Evolutionary conservation across 371 early-diverging fungal species (phyloP), one percentile per base, ranked within the genome.

Genomic region (Dichotomocladium elegans): DNA sequence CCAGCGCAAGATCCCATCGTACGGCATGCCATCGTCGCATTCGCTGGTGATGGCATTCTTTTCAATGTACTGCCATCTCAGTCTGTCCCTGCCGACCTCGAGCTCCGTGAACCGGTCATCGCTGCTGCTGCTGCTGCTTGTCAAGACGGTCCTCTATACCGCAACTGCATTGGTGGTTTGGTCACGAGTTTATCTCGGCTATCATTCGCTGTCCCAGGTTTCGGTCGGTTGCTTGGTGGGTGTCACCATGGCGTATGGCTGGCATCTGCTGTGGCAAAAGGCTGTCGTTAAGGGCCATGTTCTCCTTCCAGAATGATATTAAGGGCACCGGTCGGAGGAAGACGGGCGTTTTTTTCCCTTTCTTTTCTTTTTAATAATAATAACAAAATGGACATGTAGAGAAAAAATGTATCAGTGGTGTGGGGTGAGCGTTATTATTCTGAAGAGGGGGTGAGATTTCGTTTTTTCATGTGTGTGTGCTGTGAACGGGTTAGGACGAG

Each of bases 11-110:
- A 52, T 52, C 26, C 17, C 53, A 30, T 54, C 63, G 11, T 88
- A 89, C 60, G 91, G 89, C 3, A 88, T 89, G 89, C 91, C 91
- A 24, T 83, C 84, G 8, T 80, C 81, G 31, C 91, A 90, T 58
- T 77, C 88, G 3, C 86, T 86, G 51, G 81, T 85, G 30, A 83
- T 87, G n/a, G 78, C 80, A 3, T 90, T 79, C 53, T 89, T 87
- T 57, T 78, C 83, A 1, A 61, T 64, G 10, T 88, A 83, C 47
- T 51, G 72, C 3, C 60, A 63, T 1, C 58, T 53, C n/a, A n/a
- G n/a, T n/a, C n/a, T n/a, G n/a, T n/a, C n/a, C n/a, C n/a, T n/a
- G n/a, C n/a, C n/a, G n/a, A 22, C 57, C 58, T 2, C 55, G 19
- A 0, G 8, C 3, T 5, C n/a, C n/a, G 17, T 27, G 19, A 22